phyloP scores from a whole-genome alignment of 108 stramenopile genomes.

The Parietichytrium sp. region DNA sequence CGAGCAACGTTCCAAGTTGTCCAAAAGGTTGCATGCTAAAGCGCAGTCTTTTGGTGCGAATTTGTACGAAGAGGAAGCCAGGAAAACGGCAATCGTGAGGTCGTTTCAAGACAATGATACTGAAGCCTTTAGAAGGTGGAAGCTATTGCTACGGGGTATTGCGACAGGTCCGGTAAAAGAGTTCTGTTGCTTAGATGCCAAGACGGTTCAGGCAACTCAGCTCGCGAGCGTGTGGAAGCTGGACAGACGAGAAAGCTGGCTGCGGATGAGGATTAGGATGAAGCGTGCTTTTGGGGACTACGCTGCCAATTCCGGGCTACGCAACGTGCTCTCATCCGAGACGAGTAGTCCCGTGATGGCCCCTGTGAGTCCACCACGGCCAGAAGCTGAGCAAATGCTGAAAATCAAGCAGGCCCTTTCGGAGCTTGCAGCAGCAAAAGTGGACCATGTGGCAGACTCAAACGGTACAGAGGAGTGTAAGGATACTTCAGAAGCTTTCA shows the following conservation, averaged over 20 bases:
- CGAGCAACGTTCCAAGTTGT: background rate
- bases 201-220: background rate
- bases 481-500: too few relatives aligned
- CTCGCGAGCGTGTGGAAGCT: constrained; percentile 31
- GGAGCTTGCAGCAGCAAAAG: too few relatives aligned
- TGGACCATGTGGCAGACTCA: too few relatives aligned
- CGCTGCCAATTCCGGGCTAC: background rate
- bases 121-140: background rate
- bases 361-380: background rate
- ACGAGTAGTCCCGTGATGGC: too few relatives aligned
- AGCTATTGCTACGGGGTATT: background rate
- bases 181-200: too few relatives aligned
- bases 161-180: background rate
- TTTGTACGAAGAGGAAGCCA: constrained; percentile 7
- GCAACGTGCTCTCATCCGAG: background rate
- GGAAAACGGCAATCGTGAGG: background rate
- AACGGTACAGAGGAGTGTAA: too few relatives aligned
- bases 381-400: background rate
- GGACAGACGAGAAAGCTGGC: background rate
- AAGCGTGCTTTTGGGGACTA: background rate
- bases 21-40: background rate
- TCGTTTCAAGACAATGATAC: constrained; percentile 7
- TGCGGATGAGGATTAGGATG: background rate
- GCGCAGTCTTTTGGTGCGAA: background rate
- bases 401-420: too few relatives aligned